These are phyloP conservation scores for Globisporangium abappressorium DNA, from an alignment of 352 stramenopile genomes.

Conservation along the genomic window DNA sequence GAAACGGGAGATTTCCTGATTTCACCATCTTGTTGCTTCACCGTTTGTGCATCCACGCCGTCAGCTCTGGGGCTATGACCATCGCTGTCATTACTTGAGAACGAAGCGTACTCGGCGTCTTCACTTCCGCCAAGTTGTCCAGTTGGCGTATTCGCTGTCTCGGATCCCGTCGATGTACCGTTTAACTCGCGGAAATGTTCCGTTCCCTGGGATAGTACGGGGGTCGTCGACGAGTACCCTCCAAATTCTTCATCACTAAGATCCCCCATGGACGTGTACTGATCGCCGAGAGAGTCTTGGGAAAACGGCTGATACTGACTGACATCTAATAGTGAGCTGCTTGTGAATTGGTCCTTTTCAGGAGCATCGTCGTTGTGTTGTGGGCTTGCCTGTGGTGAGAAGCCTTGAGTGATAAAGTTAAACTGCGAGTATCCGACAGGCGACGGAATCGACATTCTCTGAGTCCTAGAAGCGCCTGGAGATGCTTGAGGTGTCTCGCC, in stretches of 20 bases:
- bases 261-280: constrained; percentile 10
- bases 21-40: not conserved
- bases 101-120: constrained; percentile 2
- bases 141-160: constrained; percentile 2
- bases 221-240: not conserved
- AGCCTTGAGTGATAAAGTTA: constrained; percentile 13
- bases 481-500: not conserved
- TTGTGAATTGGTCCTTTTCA: not conserved
- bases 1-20: not conserved
- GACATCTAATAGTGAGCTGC: not conserved
- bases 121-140: not conserved
- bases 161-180: not conserved
- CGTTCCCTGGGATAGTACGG: not conserved
- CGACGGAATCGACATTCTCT: constrained; percentile 5
- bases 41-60: not conserved
- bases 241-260: constrained; percentile 4
- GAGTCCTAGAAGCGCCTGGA: not conserved
- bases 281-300: constrained; percentile 7
- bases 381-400: constrained; percentile 2
- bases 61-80: not conserved
- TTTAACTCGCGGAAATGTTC: not conserved
- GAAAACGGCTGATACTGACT: constrained; percentile 6
- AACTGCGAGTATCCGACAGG: constrained; percentile 18
- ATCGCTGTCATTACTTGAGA: not conserved
- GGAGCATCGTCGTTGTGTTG: not conserved